These are phyloP conservation scores for Sclerotinia nivalis DNA, from an alignment of 2,329 filamentous ascomycete genomes.

Conservation along the genomic window DNA sequence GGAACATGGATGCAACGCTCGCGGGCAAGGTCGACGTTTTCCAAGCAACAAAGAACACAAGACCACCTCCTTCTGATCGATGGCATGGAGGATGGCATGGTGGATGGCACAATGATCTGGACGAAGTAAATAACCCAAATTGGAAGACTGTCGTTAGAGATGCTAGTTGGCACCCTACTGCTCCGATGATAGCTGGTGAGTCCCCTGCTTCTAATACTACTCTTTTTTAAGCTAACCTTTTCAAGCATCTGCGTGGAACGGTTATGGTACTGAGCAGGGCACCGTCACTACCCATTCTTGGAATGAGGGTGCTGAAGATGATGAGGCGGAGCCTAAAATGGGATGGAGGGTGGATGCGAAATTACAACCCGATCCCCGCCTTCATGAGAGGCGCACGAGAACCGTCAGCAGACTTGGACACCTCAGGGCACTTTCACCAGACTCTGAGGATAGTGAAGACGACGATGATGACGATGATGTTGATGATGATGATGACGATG, in stretches of 20 bases:
- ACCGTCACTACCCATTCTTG: constrained; percentile 68
- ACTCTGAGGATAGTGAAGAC: not conserved
- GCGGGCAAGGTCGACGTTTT: constrained; percentile 78
- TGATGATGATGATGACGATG: not conserved
- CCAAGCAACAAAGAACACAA: constrained; percentile 63
- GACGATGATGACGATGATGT: not conserved
- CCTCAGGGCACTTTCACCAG: not conserved
- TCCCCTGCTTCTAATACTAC: not conserved
- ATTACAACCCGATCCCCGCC: constrained; percentile 41
- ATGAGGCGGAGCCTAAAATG: constrained; percentile 57
- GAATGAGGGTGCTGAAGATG: constrained; percentile 60
- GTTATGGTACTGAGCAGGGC: constrained; percentile 63
- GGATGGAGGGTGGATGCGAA: constrained; percentile 45
- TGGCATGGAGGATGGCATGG: constrained; percentile 26
- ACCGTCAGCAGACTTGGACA: not conserved
- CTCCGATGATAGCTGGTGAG: constrained; percentile 58
- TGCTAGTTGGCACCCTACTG: constrained; percentile 71
- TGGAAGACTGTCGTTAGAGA: constrained; percentile 72
- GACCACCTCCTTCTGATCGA: constrained; percentile 47
- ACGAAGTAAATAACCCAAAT: constrained; percentile 29
- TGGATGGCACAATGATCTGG: constrained; percentile 34
- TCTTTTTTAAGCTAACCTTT: constrained; percentile 23
- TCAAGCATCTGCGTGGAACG: constrained; percentile 68
- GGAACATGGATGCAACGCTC: constrained; percentile 87
- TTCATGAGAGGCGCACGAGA: constrained; percentile 20